These are phyloP conservation scores for Hansfordia pulvinata DNA, from an alignment of 2,329 filamentous ascomycete species.

Conservation along the genomic window DNA sequence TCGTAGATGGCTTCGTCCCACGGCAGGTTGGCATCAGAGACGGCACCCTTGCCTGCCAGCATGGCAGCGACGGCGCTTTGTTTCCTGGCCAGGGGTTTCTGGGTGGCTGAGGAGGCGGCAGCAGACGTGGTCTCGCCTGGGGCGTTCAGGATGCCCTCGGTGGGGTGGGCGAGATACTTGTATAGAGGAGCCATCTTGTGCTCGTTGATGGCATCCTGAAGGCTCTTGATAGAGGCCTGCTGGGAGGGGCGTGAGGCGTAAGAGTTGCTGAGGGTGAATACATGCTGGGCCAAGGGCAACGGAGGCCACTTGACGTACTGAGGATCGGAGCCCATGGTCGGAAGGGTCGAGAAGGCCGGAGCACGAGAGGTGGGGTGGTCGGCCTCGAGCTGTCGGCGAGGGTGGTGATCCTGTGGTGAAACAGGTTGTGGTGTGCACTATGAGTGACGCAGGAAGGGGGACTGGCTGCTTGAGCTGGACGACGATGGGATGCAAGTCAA, in stretches of 20 bases:
- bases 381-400: background rate
- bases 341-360: background rate
- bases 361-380: background rate
- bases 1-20: slow-evolving; percentile 90
- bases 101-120: slow-evolving; percentile 28
- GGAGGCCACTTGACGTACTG: slow-evolving; percentile 78
- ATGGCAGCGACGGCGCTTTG: slow-evolving; percentile 58
- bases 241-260: slow-evolving; percentile 53
- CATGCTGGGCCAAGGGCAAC: slow-evolving; percentile 69
- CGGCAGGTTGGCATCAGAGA: slow-evolving; percentile 53
- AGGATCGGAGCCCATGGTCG: slow-evolving; percentile 63
- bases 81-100: slow-evolving; percentile 51
- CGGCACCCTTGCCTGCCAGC: slow-evolving; percentile 56
- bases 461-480: background rate
- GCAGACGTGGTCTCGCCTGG: slow-evolving; percentile 50
- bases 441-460: no score
- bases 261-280: slow-evolving; percentile 76
- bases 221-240: slow-evolving; percentile 55
- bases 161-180: slow-evolving; percentile 69
- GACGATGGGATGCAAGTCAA: no score
- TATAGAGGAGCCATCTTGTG: slow-evolving; percentile 84
- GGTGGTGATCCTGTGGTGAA: no score
- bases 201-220: slow-evolving; percentile 72
- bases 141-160: slow-evolving; percentile 69
- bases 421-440: no score